Evolutionary conservation across 2,329 filamentous ascomycete genomes (phyloP).

Genomic region (Aureobasidium namibiae): DNA sequence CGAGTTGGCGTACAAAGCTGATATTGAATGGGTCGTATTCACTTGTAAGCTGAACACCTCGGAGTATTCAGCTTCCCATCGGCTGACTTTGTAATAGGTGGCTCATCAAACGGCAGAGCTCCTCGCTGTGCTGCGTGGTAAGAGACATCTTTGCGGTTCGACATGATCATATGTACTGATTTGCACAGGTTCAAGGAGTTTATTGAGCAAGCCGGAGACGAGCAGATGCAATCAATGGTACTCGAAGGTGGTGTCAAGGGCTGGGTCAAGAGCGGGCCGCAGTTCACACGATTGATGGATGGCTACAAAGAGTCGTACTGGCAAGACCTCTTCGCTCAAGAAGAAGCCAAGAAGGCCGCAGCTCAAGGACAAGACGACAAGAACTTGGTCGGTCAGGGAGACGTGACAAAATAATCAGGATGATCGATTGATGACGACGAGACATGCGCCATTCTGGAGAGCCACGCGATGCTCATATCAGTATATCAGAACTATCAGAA

Average conservation of each 20-base stretch:
- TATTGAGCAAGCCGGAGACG: constrained; percentile 25
- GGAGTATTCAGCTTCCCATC: background rate
- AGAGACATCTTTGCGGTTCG: background rate
- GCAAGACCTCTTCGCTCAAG: constrained; percentile 29
- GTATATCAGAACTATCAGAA: constrained; percentile 9
- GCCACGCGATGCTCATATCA: background rate
- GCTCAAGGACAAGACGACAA: constrained; percentile 8
- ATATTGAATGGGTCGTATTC: constrained; percentile 39
- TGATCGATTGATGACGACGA: background rate
- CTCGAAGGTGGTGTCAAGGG: constrained; percentile 38
- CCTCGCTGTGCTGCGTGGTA: constrained; percentile 30
- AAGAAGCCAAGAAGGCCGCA: constrained; percentile 17
- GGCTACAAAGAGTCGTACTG: constrained; percentile 34
- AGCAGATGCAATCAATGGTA: constrained; percentile 33
- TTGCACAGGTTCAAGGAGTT: constrained; percentile 4
- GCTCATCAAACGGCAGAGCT: constrained; percentile 22
- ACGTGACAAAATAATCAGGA: constrained; percentile 2
- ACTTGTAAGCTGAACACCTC: constrained; percentile 30
- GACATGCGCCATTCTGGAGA: background rate
- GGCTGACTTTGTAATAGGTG: background rate
- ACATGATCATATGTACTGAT: background rate
- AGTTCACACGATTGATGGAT: constrained; percentile 32
- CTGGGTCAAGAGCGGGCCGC: constrained; percentile 34
- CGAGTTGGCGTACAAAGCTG: constrained; percentile 36
- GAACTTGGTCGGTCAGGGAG: constrained; percentile 3